A percentile compares a stretch with the other conserved stretches of the same genome.
These are phyloP conservation scores for Abelmoschus esculentus DNA, from an alignment of 345 rosid species.

Conservation along the genomic window DNA sequence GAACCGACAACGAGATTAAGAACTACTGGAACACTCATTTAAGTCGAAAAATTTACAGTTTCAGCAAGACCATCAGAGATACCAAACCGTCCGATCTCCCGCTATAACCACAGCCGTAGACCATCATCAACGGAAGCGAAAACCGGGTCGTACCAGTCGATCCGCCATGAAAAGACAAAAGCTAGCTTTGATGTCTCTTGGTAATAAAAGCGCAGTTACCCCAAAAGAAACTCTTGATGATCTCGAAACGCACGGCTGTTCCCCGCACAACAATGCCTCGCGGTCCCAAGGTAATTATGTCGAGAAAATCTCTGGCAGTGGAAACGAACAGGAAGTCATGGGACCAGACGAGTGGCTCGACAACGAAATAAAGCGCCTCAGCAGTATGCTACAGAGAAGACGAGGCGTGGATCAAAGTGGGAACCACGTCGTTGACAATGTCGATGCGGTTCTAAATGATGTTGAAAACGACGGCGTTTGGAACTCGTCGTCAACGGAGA, in stretches of 20 bases:
- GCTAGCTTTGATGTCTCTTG: conserved; percentile 22
- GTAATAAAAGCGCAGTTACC: not conserved
- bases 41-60: conserved; percentile 52
- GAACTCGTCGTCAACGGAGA: not conserved
- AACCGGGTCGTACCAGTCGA: conserved; percentile 26
- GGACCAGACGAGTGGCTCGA: conserved; percentile 72
- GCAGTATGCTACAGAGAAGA: conserved; percentile 11
- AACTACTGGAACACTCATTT: conserved; percentile 86
- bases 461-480: not conserved
- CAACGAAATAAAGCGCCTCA: conserved; percentile 51
- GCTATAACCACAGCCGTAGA: conserved; percentile 12
- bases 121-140: conserved; percentile 1
- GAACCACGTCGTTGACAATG: not conserved
- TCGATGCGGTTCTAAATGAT: not conserved
- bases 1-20: conserved; percentile 89
- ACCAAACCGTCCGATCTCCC: not conserved
- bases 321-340: conserved; percentile 17
- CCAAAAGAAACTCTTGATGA: not conserved
- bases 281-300: not conserved
- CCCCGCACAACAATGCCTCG: not conserved
- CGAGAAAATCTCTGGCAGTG: not conserved
- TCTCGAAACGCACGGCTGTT: not conserved
- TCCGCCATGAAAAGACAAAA: conserved; percentile 41
- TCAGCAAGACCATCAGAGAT: conserved; percentile 10
- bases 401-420: not conserved